Conservation (phyloP, 73 alveolate genomes). For the Halteria grandinella region DNA sequence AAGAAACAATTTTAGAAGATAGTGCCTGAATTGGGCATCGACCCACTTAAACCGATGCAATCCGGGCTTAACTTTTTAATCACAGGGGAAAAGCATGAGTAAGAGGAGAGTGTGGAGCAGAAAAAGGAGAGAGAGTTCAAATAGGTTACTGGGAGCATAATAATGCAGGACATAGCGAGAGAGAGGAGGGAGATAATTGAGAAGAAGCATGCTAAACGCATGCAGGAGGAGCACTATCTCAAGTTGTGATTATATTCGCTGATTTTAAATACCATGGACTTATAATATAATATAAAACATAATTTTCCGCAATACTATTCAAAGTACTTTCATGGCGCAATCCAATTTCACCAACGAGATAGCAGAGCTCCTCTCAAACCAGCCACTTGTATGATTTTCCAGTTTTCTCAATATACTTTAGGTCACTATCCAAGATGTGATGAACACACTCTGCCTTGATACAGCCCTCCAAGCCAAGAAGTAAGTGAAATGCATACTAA, state of each 20-base stretch:
- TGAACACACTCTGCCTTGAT: background rate
- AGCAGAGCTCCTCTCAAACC: background rate
- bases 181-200: slow-evolving; percentile 52
- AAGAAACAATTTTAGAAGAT: slow-evolving; percentile 10
- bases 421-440: slow-evolving; percentile 7
- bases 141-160: slow-evolving; percentile 34
- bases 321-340: too few relatives aligned
- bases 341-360: background rate
- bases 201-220: slow-evolving; percentile 11
- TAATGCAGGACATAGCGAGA: slow-evolving; percentile 12
- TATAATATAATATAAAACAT: too few relatives aligned
- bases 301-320: too few relatives aligned
- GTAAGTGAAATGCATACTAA: background rate
- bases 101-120: background rate
- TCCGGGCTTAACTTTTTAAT: too few relatives aligned
- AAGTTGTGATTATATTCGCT: slow-evolving; percentile 20
- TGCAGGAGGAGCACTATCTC: slow-evolving; percentile 44
- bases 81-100: too few relatives aligned
- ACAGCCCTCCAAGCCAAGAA: background rate
- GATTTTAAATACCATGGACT: too few relatives aligned
- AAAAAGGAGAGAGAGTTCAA: too few relatives aligned
- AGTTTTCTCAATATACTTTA: too few relatives aligned
- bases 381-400: background rate
- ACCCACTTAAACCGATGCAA: slow-evolving; percentile 53
- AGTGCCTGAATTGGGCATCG: slow-evolving; percentile 49